Base-by-base conservation (phyloP, 2,329 filamentous ascomycete genomes). In the Tolypocladium pustulatum region DNA sequence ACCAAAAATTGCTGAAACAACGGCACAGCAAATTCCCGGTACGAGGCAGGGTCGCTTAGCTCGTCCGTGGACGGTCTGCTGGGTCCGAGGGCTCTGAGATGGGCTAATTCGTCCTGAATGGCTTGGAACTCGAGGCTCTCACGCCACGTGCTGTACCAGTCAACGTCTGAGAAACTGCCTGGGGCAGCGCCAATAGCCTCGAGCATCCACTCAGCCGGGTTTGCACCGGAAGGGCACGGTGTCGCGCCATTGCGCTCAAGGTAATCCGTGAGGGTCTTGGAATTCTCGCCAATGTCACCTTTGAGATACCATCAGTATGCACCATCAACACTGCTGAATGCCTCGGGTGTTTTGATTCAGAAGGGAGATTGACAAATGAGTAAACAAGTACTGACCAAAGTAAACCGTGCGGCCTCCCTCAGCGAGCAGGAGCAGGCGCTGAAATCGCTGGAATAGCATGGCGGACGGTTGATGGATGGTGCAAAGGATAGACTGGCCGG, bases 141-240 rank as follows among this genome's bases (percentile, higher is more conserved):
- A 8, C 41, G 41, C 41, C 41, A 43, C 10, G n/a, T 25, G 9
- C 17, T 12, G 22, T 25, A 13, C 41, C 41, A 43, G n/a, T 43
- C 41, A 22, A 43, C 41, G 4, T 43, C 22, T 4, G 41, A 43
- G 41, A 13, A 43, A 13, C 30, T 17, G 37, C 78, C 75, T 37
- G 81, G 77, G 61, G 84, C 78, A n/a, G 55, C 55, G 10, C 40
- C 65, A 54, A 69, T 68, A 41, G 71, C 68, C 32, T 74, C 67
- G 12, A 88, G 76, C 83, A 88, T 87, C 75, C 81, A 87, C 68
- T 89, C 85, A 0, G 85, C 86, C 1, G 85, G 85, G 62, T 88
- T 88, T n/a, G 81, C 81, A 9, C 79, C 78, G 2, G 73, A 62
- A 2, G 76, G 72, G 53, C 82, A 81, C 40, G 74, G 69, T 2